phyloP scores from a whole-genome alignment of 2,329 filamentous ascomycete species.

The Talaromyces verruculosus region DNA sequence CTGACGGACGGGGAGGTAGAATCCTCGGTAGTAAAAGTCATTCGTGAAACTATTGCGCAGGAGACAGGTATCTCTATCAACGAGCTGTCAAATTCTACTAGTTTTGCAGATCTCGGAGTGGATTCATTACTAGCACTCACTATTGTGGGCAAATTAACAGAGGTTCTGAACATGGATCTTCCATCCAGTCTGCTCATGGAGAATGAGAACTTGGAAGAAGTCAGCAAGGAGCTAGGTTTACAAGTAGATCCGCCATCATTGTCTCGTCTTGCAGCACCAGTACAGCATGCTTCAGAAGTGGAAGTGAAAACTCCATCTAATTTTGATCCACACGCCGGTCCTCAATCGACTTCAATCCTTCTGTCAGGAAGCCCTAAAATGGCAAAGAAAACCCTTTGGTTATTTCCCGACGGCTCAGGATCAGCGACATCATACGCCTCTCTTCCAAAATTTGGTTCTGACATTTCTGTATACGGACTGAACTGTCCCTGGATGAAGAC shows the following conservation, averaged over 20 bases:
- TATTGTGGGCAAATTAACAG: neutral
- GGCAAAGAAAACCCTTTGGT: constrained; percentile 42
- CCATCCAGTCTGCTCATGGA: neutral
- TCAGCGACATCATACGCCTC: constrained; percentile 48
- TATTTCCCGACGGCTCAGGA: constrained; percentile 49
- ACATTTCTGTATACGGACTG: constrained; percentile 44
- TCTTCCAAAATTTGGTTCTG: constrained; percentile 41
- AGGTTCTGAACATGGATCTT: neutral
- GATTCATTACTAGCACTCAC: neutral
- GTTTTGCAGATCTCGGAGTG: neutral
- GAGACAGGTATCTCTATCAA: neutral
- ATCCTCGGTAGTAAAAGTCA: neutral
- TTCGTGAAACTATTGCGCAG: neutral
- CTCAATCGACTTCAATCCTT: constrained; percentile 26
- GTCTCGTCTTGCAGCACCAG: neutral
- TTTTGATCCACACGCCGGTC: neutral
- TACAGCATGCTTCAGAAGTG: neutral
- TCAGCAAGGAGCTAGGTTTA: neutral
- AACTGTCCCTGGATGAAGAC: constrained; percentile 45
- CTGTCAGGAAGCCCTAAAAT: constrained; percentile 45
- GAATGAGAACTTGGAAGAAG: neutral
- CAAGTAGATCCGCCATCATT: neutral
- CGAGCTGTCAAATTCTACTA: neutral
- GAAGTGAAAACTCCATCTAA: neutral
- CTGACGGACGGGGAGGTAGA: neutral